Percentiles rank a stretch among this genome's conserved stretches.
Evolutionary conservation across 2,329 filamentous ascomycete genomes (phyloP).

Genomic region (Pseudogymnoascus sp.): DNA sequence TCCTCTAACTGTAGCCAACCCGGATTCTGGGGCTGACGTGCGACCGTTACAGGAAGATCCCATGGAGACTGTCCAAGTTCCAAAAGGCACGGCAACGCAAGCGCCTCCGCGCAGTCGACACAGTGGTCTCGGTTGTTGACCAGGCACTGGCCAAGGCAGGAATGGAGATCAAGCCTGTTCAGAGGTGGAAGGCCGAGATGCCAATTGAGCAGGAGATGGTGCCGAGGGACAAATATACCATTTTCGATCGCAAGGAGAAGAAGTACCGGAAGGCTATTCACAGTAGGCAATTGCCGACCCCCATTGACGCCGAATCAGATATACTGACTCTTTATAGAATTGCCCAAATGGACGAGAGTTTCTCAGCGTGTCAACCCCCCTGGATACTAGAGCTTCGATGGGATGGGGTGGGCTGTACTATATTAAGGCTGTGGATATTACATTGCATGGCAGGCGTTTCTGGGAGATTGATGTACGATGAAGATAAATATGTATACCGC

Average conservation of each 20-base stretch:
- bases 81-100: constrained; percentile 83
- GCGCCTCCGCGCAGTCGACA: constrained; percentile 77
- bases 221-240: constrained; percentile 92
- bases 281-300: constrained; percentile 55
- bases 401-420: constrained; percentile 13
- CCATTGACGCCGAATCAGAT: constrained; percentile 11
- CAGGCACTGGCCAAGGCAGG: constrained; percentile 68
- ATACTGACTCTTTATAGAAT: constrained; percentile 42
- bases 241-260: constrained; percentile 95
- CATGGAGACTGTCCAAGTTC: constrained; percentile 86
- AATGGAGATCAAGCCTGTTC: constrained; percentile 65
- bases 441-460: constrained; percentile 25
- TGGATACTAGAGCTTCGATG: constrained; percentile 59
- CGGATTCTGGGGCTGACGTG: constrained; percentile 17
- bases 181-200: constrained; percentile 94
- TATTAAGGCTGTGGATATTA: constrained; percentile 21
- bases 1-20: constrained; percentile 10
- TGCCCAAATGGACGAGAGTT: constrained; percentile 91
- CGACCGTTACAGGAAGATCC: constrained; percentile 64
- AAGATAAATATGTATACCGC: constrained; percentile 7
- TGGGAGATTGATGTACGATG: constrained; percentile 8
- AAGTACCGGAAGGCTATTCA: constrained; percentile 95
- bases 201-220: constrained; percentile 93
- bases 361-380: constrained; percentile 91
- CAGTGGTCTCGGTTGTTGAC: constrained; percentile 76